Evolutionary conservation across 345 rosid genomes (phyloP).

Genomic region (Salix caprea): DNA sequence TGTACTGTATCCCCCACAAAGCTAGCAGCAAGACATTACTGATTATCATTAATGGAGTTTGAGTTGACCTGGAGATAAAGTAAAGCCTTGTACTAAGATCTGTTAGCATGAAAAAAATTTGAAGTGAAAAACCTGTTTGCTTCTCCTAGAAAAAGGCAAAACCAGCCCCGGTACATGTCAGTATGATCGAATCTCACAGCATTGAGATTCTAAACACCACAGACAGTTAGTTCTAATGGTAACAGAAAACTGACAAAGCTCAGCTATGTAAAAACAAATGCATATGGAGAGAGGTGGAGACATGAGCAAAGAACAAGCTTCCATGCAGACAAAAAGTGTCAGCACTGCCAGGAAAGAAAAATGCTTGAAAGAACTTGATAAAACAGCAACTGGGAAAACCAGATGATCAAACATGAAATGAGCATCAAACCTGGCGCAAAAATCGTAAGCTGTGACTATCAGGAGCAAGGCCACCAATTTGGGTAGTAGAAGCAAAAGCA

Average conservation of each 20-base stretch:
- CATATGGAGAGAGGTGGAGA: not conserved
- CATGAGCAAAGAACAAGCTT: not conserved
- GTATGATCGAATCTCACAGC: not conserved
- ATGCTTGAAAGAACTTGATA: not conserved
- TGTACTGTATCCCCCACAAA: not conserved
- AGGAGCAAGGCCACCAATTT: conserved; percentile 84
- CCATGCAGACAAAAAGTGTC: not conserved
- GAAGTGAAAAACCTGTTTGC: not conserved
- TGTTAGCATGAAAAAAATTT: not conserved
- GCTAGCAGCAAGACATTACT: not conserved
- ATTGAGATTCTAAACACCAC: not conserved
- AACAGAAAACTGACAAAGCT: not conserved
- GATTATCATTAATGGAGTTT: not conserved
- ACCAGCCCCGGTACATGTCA: not conserved
- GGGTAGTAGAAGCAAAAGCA: conserved; percentile 71
- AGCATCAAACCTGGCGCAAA: conserved; percentile 65
- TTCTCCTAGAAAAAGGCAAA: not conserved
- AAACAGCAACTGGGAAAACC: not conserved
- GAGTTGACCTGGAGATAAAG: not conserved
- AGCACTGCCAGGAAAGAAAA: not conserved
- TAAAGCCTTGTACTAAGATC: not conserved
- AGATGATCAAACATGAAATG: not conserved
- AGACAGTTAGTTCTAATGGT: not conserved
- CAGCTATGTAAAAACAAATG: not conserved
- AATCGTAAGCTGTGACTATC: conserved; percentile 79